Evolutionary conservation across 768 basidiomycete genomes (phyloP).

Genomic region (Hypsizygus marmoreus): DNA sequence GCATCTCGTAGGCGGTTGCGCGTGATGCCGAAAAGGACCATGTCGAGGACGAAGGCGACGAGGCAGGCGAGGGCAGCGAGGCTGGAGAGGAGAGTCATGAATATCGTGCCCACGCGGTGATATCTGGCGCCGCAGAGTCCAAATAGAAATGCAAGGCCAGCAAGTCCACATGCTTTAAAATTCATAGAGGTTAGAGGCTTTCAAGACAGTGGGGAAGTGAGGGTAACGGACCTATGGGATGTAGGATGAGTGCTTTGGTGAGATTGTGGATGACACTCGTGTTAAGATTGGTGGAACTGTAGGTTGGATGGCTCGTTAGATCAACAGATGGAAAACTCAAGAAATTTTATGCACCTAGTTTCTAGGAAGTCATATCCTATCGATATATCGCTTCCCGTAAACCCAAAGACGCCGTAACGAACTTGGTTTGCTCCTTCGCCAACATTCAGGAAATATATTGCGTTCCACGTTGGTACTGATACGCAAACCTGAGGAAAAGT

Average conservation of each 20-base stretch:
- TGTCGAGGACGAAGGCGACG: constrained; percentile 74
- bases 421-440: constrained; percentile 35
- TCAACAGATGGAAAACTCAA: neutral
- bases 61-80: constrained; percentile 70
- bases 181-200: constrained; percentile 4
- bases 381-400: constrained; percentile 52
- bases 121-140: constrained; percentile 68
- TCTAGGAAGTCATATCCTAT: constrained; percentile 60
- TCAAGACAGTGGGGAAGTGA: constrained; percentile 4
- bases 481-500: constrained; percentile 56
- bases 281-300: constrained; percentile 38
- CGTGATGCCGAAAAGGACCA: constrained; percentile 77
- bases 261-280: constrained; percentile 63
- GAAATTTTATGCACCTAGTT: constrained; percentile 10
- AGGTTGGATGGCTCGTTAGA: neutral
- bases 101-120: constrained; percentile 69
- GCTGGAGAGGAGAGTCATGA: constrained; percentile 71
- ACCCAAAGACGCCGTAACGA: constrained; percentile 79
- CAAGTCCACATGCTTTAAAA: constrained; percentile 56
- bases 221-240: constrained; percentile 66
- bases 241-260: constrained; percentile 73
- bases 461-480: constrained; percentile 73
- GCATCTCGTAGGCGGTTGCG: constrained; percentile 56
- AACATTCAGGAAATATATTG: constrained; percentile 67
- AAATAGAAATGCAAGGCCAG: constrained; percentile 66